Base-by-base conservation (phyloP, 352 stramenopile species). In the Discostella stelligera region DNA sequence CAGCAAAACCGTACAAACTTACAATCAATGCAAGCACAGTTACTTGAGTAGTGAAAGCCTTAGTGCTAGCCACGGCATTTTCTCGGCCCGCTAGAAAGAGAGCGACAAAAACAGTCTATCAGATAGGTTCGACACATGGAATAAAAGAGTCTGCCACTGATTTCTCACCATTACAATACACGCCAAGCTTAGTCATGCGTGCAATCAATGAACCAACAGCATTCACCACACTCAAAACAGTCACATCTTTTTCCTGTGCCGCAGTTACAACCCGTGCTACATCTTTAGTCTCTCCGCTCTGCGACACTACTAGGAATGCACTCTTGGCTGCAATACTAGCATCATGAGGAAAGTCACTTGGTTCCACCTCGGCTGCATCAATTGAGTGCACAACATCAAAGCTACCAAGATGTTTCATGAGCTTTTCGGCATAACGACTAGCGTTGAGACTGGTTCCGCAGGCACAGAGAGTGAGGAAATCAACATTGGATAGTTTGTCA, bases 31-130 rank as follows among this genome's bases (percentile, higher is more conserved):
- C 71, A n/a, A 89, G 48, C 27, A 86, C 78, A 46, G 74, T 87
- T 3, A 96, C 95, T 79, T 99, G 96, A 20, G 95, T 98, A 25
- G 97, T 98, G 77, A 99, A 99, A 1, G 96, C 96, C 87, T 99
- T 99, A 48, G 96, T 99, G 65, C 94, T 98, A 8, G 96, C 96
- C 21, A 98, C 96, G 7, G 95, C 95, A 73, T 96, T 98, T 70
- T 99, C 96, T 56, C 95, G 95, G 21, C 96, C 96, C 30, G 96
- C 96, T 32, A 32, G 2, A 32, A 32, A 32, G 5, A 32, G 27
- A 32, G 27, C 27, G 27, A 32, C 27, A 32, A 32, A 32, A 6
- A 32, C 5, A 5, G 27, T 6, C 27, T 2, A 32, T 32, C 27
- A 32, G 27, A 32, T 6, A 32, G 27, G 27, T 32, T 32, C 27